Evolutionary conservation across 192 early-diverging fungal genomes (phyloP), one percentile per base, ranked within the genome.

Genomic region (Entomortierella lignicola): DNA sequence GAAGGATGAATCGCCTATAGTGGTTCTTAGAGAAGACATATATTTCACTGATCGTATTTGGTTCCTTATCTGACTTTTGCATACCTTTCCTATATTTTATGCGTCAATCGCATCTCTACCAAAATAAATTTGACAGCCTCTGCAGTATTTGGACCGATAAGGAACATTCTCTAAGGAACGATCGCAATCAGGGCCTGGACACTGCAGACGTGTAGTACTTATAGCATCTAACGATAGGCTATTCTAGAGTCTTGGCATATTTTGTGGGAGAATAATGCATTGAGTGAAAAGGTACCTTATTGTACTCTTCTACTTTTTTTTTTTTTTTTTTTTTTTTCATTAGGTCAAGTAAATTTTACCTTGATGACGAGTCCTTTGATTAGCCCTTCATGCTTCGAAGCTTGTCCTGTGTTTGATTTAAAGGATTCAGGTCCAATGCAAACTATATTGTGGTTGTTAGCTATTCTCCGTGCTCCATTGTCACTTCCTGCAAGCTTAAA

Each of bases 161-260:
- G 11, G 34, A 26, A 8, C 23, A 26, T 23, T 41, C 12, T 44
- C 39, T 23, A 60, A 44, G 27, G 44, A 60, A 4, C 1, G 10
- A 31, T 60, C n/a, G 42, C 58, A 44, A 8, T 7, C 2, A 5
- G n/a, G 42, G 4, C 58, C 41, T 3, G 58, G 58, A 20, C 58
- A 60, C 21, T 60, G 57, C 57, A 42, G 29, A 17, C 8, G 57
- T 59, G 57, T 41, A 59, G 39, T 41, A 41, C 57, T 41, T n/a
- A 30, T 58, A 32, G 8, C 27, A 26, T 17, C 56, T 31, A 44
- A 41, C 57, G 8, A 59, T 31, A 6, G 13, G 21, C 7, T 26
- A 60, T 23, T 13, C 25, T 10, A 43, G 21, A 23, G 20, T 20
- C 27, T 31, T 41, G 18, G 39, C 57, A 30, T 59, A 27, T 42